phyloP scores from a whole-genome alignment of 257 asterid species.

The Salvia rosmarinus region DNA sequence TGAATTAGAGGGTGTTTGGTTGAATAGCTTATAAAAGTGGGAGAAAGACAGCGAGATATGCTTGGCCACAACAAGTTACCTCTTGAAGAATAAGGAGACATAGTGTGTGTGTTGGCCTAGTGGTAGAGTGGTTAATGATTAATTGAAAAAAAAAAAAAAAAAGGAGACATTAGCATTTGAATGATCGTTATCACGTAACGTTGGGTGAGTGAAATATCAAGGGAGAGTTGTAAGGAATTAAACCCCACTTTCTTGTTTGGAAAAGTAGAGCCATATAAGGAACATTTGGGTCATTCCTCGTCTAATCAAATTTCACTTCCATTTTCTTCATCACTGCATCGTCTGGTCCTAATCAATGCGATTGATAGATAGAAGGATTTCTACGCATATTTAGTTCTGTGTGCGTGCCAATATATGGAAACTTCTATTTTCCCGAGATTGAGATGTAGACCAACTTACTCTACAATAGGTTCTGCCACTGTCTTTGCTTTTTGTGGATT shows the following conservation, averaged over 20 bases:
- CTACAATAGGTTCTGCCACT: no score
- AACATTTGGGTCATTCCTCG: background rate
- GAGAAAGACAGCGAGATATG: no score
- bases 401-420: background rate
- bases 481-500: no score
- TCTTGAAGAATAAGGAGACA: no score
- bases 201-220: background rate
- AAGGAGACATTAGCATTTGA: background rate
- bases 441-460: no score
- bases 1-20: no score
- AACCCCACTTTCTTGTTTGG: conserved; percentile 31
- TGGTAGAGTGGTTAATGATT: no score
- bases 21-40: no score
- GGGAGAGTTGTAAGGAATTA: background rate
- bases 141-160: no score
- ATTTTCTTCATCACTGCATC: background rate
- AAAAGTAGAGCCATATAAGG: background rate
- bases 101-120: no score
- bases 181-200: background rate
- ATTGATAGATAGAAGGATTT: background rate
- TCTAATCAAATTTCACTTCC: conserved; percentile 11
- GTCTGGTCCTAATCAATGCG: background rate
- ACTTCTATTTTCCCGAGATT: no score
- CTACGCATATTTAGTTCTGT: background rate
- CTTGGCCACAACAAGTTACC: no score